Conservation (phyloP, 148 eudicot genomes). For the Salicornia ramosissima region DNA sequence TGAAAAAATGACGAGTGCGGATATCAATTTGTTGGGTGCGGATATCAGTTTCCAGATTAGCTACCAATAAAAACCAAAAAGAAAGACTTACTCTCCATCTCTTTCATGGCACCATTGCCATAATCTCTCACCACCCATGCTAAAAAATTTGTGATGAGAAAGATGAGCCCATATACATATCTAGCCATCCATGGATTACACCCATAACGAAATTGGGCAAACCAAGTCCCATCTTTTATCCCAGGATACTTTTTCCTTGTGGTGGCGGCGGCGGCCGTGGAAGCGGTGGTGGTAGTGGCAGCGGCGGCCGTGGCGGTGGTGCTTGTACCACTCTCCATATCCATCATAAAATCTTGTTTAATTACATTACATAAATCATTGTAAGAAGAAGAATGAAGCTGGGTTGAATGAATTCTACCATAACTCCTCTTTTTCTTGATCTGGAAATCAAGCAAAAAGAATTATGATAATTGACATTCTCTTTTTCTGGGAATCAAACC, state of each 20-base stretch:
- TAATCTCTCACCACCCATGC: constrained; percentile 90
- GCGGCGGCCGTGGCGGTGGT: background rate
- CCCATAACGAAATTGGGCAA: constrained; percentile 57
- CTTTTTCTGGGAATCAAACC: no score
- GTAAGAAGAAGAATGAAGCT: background rate
- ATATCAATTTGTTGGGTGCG: no score
- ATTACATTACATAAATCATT: constrained; percentile 10
- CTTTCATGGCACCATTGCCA: constrained; percentile 46
- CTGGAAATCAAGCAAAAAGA: constrained; percentile 19
- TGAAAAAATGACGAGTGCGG: no score
- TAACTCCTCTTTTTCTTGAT: constrained; percentile 28
- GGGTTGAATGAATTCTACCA: background rate
- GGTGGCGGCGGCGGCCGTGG: constrained; percentile 5
- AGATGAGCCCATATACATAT: constrained; percentile 72
- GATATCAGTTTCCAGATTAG: no score
- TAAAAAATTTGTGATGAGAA: constrained; percentile 66
- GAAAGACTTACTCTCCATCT: constrained; percentile 50
- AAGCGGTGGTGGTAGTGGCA: no score
- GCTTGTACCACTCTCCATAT: constrained; percentile 42
- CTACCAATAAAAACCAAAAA: background rate
- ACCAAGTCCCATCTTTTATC: constrained; percentile 59
- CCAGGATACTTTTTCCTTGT: constrained; percentile 44
- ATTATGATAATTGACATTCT: no score
- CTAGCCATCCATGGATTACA: constrained; percentile 93
- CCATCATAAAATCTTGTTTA: constrained; percentile 5